Evolutionary conservation across 2,329 filamentous ascomycete genomes (phyloP).

Genomic region (Aspergillus eucalypticola): DNA sequence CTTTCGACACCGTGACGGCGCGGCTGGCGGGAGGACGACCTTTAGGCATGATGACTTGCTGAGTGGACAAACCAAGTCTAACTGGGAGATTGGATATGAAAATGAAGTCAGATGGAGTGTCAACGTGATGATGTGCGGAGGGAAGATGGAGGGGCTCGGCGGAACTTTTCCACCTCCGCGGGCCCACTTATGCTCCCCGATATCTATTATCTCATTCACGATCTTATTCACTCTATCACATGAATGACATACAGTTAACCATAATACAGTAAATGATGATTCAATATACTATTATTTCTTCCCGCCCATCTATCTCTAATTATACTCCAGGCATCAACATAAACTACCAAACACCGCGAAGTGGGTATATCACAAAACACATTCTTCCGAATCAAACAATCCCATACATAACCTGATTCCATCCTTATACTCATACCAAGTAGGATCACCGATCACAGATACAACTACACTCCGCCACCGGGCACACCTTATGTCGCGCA

Average conservation of each 20-base stretch:
- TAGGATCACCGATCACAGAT: slow-evolving; percentile 40
- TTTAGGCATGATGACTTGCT: slow-evolving; percentile 7
- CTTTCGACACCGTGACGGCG: slow-evolving; percentile 44
- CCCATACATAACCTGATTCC: no score
- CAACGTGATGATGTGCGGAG: background rate
- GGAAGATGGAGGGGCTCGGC: background rate
- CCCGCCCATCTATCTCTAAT: no score
- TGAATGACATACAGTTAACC: no score
- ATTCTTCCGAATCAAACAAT: background rate
- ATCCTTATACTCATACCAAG: background rate
- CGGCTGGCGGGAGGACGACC: slow-evolving; percentile 23
- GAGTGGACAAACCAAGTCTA: no score
- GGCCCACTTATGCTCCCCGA: background rate
- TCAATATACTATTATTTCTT: no score
- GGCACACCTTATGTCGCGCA: slow-evolving; percentile 39
- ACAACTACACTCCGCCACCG: slow-evolving; percentile 44
- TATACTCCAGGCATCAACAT: no score
- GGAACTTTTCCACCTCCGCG: background rate
- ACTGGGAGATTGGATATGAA: background rate
- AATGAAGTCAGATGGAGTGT: background rate
- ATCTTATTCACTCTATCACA: no score
- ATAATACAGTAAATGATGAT: no score
- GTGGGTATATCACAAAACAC: slow-evolving; percentile 17
- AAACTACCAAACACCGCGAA: slow-evolving; percentile 2
- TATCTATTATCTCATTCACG: background rate